Evolutionary conservation across 345 rosid genomes (phyloP).

Genomic region (Raphanus sativus): DNA sequence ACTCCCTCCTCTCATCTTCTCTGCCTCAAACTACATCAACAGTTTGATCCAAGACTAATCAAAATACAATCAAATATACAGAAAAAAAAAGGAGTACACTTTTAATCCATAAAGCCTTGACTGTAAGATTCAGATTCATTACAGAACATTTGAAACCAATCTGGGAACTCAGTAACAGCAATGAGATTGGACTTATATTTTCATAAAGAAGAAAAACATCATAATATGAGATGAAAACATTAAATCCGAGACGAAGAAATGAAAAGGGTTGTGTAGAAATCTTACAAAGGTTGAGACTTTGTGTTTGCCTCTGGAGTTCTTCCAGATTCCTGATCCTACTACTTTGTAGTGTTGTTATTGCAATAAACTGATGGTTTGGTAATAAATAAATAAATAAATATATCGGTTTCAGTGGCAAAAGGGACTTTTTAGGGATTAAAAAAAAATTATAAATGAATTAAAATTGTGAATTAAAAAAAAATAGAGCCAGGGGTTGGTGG

Average conservation of each 20-base stretch:
- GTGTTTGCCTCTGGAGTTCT: constrained; percentile 28
- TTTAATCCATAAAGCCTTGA: constrained; percentile 1
- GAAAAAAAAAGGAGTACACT: not conserved
- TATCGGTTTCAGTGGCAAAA: constrained; percentile 24
- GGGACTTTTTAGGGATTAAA: constrained; percentile 13
- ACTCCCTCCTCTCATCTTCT: constrained; percentile 88
- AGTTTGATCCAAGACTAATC: constrained; percentile 36
- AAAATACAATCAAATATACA: constrained; percentile 15
- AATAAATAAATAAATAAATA: constrained; percentile 10
- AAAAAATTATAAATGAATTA: not conserved
- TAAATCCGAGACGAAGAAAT: not conserved
- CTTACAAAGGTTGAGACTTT: constrained; percentile 37
- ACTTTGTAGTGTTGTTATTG: constrained; percentile 25
- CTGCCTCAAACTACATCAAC: constrained; percentile 20
- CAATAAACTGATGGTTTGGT: constrained; percentile 15
- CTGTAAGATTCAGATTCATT: constrained; percentile 14
- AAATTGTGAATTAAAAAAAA: not conserved
- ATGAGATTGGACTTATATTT: constrained; percentile 22
- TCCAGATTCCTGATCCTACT: constrained; percentile 31
- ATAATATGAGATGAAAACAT: not conserved
- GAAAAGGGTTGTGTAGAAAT: constrained; percentile 12
- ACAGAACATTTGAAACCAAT: constrained; percentile 13
- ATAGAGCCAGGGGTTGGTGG: constrained; percentile 42
- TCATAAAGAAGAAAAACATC: not conserved
- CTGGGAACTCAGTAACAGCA: constrained; percentile 7